Conservation (phyloP, 2,329 filamentous ascomycete genomes). For the Colletotrichum karsti region DNA sequence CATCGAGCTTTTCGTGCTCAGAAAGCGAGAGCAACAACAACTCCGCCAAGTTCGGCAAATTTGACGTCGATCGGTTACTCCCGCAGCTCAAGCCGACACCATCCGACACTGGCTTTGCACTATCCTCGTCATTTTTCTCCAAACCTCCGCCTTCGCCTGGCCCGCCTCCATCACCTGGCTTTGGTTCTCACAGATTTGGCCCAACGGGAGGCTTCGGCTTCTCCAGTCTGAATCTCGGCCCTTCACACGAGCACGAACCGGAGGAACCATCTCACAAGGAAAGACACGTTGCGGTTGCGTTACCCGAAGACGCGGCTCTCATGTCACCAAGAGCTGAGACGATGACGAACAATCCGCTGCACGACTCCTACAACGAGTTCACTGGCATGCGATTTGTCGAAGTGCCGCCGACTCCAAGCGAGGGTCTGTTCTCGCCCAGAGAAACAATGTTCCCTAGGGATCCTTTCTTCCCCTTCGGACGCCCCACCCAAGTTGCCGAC, state of each 20-base stretch:
- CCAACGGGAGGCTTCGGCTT: conserved; percentile 51
- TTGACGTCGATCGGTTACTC: conserved; percentile 45
- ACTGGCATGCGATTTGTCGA: conserved; percentile 62
- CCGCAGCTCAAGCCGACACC: conserved; percentile 47
- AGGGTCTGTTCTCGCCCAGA: conserved; percentile 62
- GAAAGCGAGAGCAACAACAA: conserved; percentile 55
- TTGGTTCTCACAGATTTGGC: conserved; percentile 48
- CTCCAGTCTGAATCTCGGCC: conserved; percentile 43
- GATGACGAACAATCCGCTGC: conserved; percentile 76
- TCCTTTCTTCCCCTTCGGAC: conserved; percentile 59
- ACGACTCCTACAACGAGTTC: conserved; percentile 52
- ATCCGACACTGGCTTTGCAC: conserved; percentile 37
- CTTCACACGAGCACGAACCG: conserved; percentile 33
- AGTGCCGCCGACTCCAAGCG: conserved; percentile 58
- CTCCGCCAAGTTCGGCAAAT: conserved; percentile 47
- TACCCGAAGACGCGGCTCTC: conserved; percentile 61
- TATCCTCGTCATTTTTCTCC: conserved; percentile 36
- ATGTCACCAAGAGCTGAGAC: conserved; percentile 78
- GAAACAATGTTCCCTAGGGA: conserved; percentile 63
- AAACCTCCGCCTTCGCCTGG: conserved; percentile 56
- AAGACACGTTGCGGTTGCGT: conserved; percentile 44
- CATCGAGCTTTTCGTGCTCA: conserved; percentile 69
- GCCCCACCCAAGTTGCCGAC: conserved; percentile 64
- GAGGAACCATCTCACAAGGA: conserved; percentile 35
- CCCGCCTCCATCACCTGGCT: conserved; percentile 54